Evolutionary conservation across 306 rosid species (phyloP).

Genomic region (Nissolia schottii): DNA sequence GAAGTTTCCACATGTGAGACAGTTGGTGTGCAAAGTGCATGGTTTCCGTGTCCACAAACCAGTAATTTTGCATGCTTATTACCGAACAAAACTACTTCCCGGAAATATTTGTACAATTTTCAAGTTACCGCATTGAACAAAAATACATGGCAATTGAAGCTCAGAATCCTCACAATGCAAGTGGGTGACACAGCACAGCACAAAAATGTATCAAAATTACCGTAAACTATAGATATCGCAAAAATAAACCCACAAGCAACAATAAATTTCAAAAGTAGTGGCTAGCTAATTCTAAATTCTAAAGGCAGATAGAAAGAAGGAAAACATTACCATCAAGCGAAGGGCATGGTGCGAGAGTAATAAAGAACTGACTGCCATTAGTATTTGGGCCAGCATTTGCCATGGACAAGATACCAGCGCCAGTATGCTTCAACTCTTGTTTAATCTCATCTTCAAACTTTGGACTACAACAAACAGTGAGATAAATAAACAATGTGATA

Average conservation of each 20-base stretch:
- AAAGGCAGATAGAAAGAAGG: not conserved
- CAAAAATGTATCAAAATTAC: not conserved
- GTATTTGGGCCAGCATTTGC: constrained; percentile 95
- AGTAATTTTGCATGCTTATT: not conserved
- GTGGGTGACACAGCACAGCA: not conserved
- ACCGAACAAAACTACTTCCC: not conserved
- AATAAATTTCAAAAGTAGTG: not conserved
- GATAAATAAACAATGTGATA: not conserved
- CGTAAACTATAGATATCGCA: not conserved
- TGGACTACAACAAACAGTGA: constrained; percentile 35
- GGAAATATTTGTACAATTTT: not conserved
- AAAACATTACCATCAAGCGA: constrained; percentile 76
- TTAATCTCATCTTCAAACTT: constrained; percentile 94
- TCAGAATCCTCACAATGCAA: constrained; percentile 1
- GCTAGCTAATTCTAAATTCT: not conserved
- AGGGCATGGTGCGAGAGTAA: constrained; percentile 93
- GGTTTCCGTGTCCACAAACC: not conserved
- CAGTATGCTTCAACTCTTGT: constrained; percentile 92
- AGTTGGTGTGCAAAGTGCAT: not conserved
- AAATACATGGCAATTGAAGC: not conserved
- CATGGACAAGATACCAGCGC: constrained; percentile 98
- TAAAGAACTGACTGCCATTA: constrained; percentile 95
- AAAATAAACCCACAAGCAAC: not conserved
- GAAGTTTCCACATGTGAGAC: not conserved
- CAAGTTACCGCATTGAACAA: not conserved